Percentiles rank a stretch among this genome's conserved stretches.
These are phyloP conservation scores for Blastomyces gilchristii DNA, from an alignment of 2,329 filamentous ascomycete species.

Conservation along the genomic window DNA sequence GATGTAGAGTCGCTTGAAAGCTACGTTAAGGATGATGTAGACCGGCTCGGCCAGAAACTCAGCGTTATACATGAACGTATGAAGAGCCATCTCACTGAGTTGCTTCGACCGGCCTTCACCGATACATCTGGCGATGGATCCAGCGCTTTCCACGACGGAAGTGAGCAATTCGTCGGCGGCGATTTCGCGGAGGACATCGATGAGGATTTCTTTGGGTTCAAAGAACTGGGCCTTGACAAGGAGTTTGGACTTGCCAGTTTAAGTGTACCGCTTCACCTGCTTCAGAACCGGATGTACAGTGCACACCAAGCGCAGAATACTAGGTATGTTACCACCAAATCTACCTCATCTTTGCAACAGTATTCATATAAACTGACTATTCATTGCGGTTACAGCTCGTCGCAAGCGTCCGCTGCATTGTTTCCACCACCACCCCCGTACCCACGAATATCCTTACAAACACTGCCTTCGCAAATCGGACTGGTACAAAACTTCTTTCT, in stretches of 20 bases:
- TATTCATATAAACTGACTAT: slow-evolving; percentile 14
- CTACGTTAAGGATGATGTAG: slow-evolving; percentile 90
- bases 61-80: slow-evolving; percentile 83
- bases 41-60: slow-evolving; percentile 70
- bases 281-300: slow-evolving; percentile 81
- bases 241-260: slow-evolving; percentile 83
- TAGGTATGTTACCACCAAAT: slow-evolving; percentile 33
- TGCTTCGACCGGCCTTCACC: slow-evolving; percentile 77
- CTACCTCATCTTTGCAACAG: slow-evolving; percentile 5
- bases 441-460: slow-evolving; percentile 69
- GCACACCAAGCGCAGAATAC: slow-evolving; percentile 69
- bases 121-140: slow-evolving; percentile 75
- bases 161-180: slow-evolving; percentile 90
- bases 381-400: slow-evolving; percentile 18
- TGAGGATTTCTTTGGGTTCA: slow-evolving; percentile 98
- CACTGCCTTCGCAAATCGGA: slow-evolving; percentile 68
- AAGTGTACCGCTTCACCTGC: slow-evolving; percentile 83
- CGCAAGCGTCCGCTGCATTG: slow-evolving; percentile 48
- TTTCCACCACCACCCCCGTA: slow-evolving; percentile 57
- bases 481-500: slow-evolving; percentile 87
- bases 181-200: slow-evolving; percentile 97
- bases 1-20: slow-evolving; percentile 70
- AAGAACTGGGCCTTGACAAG: slow-evolving; percentile 80
- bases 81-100: slow-evolving; percentile 83
- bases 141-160: slow-evolving; percentile 88